These are phyloP conservation scores for Arthrobotrys entomopaga DNA, from an alignment of 2,329 filamentous ascomycete species.

Conservation along the genomic window DNA sequence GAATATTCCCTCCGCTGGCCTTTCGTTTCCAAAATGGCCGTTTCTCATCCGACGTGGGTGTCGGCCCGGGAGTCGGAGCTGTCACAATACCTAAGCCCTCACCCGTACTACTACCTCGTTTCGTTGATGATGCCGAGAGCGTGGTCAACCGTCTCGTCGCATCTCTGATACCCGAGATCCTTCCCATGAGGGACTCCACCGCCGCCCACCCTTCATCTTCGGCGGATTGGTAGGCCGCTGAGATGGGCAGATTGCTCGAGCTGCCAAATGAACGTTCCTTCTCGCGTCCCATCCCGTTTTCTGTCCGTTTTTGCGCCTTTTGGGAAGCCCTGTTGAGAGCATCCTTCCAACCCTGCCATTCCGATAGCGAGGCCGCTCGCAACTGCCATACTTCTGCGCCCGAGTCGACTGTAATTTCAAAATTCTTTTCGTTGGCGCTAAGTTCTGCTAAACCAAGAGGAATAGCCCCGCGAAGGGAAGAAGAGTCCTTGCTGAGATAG, in stretches of 20 bases:
- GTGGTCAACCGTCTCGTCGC: slow-evolving; percentile 85
- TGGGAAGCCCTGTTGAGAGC: slow-evolving; percentile 85
- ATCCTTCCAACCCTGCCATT: slow-evolving; percentile 87
- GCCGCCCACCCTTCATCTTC: slow-evolving; percentile 88
- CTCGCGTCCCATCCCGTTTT: slow-evolving; percentile 54
- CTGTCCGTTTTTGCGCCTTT: slow-evolving; percentile 67
- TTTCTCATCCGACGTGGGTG: slow-evolving; percentile 66
- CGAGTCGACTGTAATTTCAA: slow-evolving; percentile 96
- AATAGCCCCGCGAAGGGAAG: slow-evolving; percentile 88
- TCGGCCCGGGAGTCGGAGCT: slow-evolving; percentile 4
- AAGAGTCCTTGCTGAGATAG: slow-evolving; percentile 93
- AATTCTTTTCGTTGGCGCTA: slow-evolving; percentile 83
- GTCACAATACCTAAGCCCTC: slow-evolving; percentile 36
- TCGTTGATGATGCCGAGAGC: slow-evolving; percentile 61
- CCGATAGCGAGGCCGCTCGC: slow-evolving; percentile 80
- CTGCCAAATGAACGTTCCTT: slow-evolving; percentile 21
- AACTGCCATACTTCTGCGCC: slow-evolving; percentile 98
- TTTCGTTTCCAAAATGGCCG: slow-evolving; percentile 94
- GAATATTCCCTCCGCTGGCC: slow-evolving; percentile 68
- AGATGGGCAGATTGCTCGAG: slow-evolving; percentile 36
- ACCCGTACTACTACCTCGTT: slow-evolving; percentile 29
- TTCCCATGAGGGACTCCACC: slow-evolving; percentile 84
- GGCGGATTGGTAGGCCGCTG: slow-evolving; percentile 60
- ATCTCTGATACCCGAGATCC: slow-evolving; percentile 87
- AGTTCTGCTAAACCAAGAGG: slow-evolving; percentile 91